These are phyloP conservation scores for Lonicera japonica DNA, from an alignment of 129 eudicot species.

Conservation along the genomic window DNA sequence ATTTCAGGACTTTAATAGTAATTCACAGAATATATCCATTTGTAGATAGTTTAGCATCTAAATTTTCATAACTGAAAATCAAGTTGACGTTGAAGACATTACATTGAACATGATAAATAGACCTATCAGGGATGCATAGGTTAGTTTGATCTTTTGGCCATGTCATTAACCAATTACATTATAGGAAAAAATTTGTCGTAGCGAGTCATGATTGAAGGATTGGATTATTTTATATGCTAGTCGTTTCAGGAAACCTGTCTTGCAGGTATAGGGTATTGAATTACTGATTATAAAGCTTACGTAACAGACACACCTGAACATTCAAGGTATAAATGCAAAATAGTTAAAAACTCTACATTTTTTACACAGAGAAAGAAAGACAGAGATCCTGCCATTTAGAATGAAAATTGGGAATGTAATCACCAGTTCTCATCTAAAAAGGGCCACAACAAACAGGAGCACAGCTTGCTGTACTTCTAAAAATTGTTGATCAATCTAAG, in stretches of 20 bases:
- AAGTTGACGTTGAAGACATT: neutral
- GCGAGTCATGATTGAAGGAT: neutral
- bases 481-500: no score
- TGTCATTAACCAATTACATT: neutral
- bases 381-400: neutral
- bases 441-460: neutral
- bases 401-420: neutral
- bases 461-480: no score
- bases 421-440: neutral
- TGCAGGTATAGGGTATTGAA: neutral
- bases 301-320: neutral
- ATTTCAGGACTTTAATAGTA: neutral
- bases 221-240: neutral
- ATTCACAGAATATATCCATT: neutral
- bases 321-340: neutral
- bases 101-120: neutral
- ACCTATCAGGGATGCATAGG: neutral
- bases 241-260: neutral
- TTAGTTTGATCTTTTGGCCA: neutral
- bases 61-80: neutral
- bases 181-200: neutral
- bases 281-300: neutral
- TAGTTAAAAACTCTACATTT: neutral
- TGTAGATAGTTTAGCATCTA: neutral
- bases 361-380: neutral